Evolutionary conservation across 208 protist species (phyloP).

Genomic region (Acanthamoeba triangularis): DNA sequence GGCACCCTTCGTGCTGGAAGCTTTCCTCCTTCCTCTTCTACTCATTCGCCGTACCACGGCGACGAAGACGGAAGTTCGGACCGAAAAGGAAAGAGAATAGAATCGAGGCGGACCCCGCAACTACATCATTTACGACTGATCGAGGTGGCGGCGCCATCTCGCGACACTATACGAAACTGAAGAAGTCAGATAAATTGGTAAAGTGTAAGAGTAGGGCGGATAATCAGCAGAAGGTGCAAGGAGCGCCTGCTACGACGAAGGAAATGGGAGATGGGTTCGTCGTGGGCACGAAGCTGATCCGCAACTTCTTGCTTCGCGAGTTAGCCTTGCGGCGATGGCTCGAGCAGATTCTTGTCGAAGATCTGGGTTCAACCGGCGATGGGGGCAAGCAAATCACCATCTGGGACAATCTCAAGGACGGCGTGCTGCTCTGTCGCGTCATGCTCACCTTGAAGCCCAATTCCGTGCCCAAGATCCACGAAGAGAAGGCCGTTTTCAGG

Average conservation of each 20-base stretch:
- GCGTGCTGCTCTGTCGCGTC: slow-evolving; percentile 43
- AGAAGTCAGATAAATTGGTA: background rate
- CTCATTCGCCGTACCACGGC: background rate
- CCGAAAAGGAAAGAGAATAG: background rate
- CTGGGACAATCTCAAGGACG: slow-evolving; percentile 20
- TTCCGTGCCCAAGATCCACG: slow-evolving; percentile 52
- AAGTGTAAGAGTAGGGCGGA: background rate
- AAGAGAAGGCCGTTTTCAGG: slow-evolving; percentile 44
- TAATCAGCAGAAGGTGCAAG: background rate
- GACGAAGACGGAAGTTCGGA: background rate
- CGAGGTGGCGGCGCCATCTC: background rate
- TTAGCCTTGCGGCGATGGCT: slow-evolving; percentile 36
- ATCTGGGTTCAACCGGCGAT: background rate
- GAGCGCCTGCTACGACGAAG: background rate
- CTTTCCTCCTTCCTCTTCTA: background rate
- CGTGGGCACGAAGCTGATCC: slow-evolving; percentile 20
- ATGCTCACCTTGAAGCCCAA: slow-evolving; percentile 67
- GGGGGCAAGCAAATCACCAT: background rate
- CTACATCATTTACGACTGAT: background rate
- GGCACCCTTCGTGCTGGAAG: background rate
- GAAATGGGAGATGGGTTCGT: slow-evolving; percentile 52
- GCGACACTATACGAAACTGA: background rate
- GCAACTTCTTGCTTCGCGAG: slow-evolving; percentile 46
- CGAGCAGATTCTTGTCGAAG: slow-evolving; percentile 5
- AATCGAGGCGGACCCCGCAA: background rate